Evolutionary conservation across 768 basidiomycete species (phyloP), one percentile per base, ranked within the genome.

Genomic region (Symmetrospora coprosmae): DNA sequence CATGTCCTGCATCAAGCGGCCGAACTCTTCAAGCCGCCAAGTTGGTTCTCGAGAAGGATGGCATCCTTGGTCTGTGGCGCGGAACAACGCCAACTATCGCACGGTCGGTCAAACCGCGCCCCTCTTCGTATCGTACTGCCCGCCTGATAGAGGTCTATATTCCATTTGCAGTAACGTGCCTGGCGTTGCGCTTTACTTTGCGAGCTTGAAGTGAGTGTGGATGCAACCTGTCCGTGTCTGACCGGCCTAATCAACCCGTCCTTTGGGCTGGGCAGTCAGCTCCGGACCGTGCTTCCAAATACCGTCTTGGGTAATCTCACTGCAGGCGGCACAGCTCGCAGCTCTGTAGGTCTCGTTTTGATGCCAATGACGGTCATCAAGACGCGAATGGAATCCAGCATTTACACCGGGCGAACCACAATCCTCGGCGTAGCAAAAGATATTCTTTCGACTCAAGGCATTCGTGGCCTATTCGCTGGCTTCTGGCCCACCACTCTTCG

Each of bases 401-500:
- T 58, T 4, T 28, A 27, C n/a, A 19, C 43, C 9, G 27, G 41
- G 8, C 40, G 31, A 27, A 43, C 13, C 14, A 25, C 41, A 28
- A 46, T 58, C 4, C 8, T 23, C 3, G n/a, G 41, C 8, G 28
- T 43, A 21, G n/a, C 46, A 7, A 27, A 25, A 7, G 55, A 58
- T 2, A 58, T 58, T n/a, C 6, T 31, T 8, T 28, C 31, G 28
- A 58, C 55, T 21, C 41, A 34, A 23, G 55, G 55, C 13, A 27
- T 43, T 25, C 40, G 43, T 45, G 55, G 55, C n/a, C 43, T 58
- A 7, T 58, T 58, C 37, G 37, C 55, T 19, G 55, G 55, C 28
- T 58, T 58, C 41, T 58, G 55, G 55, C 55, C 55, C 6, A 58
- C 55, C 31, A 58, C 55, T n/a, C 28, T 58, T n/a, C 55, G 55